Conservation (phyloP, 768 basidiomycete species). For the Hirschioporus abietinus region DNA sequence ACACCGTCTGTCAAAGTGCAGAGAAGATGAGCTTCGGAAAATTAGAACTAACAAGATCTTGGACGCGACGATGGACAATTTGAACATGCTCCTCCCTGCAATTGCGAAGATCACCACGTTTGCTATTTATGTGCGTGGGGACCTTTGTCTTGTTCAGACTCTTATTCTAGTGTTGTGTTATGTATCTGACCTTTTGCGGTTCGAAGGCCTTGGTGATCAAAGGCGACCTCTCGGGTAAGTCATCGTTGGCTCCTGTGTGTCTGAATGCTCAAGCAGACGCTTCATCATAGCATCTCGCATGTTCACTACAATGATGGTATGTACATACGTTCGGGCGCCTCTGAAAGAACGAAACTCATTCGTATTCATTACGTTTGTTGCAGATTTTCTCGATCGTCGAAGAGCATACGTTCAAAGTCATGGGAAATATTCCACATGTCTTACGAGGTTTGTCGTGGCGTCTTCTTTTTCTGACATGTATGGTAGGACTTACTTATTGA, state of each 20-base stretch:
- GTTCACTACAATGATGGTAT: not conserved
- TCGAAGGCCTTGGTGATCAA: not conserved
- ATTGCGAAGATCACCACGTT: conserved; percentile 64
- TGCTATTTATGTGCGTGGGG: conserved; percentile 43
- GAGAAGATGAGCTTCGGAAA: not conserved
- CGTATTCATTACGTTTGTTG: not conserved
- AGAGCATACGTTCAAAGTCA: conserved; percentile 36
- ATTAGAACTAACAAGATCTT: not conserved
- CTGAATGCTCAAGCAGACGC: not conserved
- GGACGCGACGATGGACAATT: not conserved
- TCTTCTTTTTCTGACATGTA: conserved; percentile 23
- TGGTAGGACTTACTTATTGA: conserved; percentile 6
- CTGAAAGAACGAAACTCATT: not conserved
- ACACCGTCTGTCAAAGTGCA: not conserved
- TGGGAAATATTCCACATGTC: conserved; percentile 26
- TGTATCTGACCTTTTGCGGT: not conserved
- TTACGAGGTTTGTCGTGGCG: conserved; percentile 13
- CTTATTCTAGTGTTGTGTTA: not conserved
- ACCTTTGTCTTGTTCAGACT: not conserved
- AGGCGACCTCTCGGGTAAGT: not conserved
- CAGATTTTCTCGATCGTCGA: conserved; percentile 57
- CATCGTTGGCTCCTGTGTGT: not conserved
- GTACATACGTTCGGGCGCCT: not conserved
- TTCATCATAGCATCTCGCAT: not conserved
- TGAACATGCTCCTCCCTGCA: conserved; percentile 37